These are phyloP conservation scores for Podospora tetraspora DNA, from an alignment of 495 filamentous ascomycete species.

Conservation along the genomic window DNA sequence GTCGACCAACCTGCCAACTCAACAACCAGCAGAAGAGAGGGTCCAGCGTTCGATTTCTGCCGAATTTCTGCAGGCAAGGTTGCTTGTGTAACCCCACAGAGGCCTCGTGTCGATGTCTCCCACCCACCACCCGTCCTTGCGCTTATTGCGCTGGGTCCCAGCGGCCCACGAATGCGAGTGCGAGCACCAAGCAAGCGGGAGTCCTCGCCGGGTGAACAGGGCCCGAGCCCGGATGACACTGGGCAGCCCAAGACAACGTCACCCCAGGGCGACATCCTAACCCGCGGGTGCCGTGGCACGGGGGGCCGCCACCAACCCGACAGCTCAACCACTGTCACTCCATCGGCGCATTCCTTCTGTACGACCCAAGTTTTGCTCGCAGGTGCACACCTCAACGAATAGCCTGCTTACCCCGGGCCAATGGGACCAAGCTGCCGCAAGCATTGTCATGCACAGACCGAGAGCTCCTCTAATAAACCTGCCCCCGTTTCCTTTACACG, in stretches of 20 bases:
- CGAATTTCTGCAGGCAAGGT: background rate
- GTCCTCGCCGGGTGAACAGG: background rate
- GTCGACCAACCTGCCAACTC: background rate
- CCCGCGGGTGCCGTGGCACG: background rate
- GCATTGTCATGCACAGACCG: constrained; percentile 16
- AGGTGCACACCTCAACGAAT: constrained; percentile 23
- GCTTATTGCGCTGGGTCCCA: background rate
- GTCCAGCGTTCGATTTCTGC: background rate
- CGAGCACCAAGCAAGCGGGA: background rate
- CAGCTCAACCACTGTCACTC: constrained; percentile 13
- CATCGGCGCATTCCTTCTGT: constrained; percentile 26
- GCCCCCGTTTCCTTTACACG: constrained; percentile 15
- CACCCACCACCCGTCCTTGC: background rate
- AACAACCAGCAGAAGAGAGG: too few species aligned
- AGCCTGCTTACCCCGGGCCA: constrained; percentile 24
- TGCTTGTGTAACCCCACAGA: background rate
- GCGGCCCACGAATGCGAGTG: background rate
- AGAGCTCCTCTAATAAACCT: constrained; percentile 2
- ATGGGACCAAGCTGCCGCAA: constrained; percentile 12
- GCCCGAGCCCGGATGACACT: background rate
- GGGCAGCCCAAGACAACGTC: background rate
- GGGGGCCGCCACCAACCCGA: background rate
- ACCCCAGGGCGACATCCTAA: background rate
- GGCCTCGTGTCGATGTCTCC: background rate
- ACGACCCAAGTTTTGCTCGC: constrained; percentile 20